These are phyloP conservation scores for Xylariaceae sp. DNA, from an alignment of 2,329 filamentous ascomycete genomes.

Conservation along the genomic window DNA sequence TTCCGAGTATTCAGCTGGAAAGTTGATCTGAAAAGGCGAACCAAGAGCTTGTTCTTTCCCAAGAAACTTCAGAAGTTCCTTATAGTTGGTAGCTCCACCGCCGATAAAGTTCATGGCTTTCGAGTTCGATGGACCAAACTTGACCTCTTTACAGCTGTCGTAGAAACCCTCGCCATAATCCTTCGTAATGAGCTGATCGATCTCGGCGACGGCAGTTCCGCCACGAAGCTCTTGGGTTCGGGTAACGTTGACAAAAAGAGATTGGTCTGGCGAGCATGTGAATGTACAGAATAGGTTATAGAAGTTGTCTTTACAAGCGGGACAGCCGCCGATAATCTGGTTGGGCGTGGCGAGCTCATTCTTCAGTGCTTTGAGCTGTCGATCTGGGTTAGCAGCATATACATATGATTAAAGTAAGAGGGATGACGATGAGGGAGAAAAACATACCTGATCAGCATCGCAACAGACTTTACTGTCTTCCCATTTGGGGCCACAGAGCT, in stretches of 20 bases:
- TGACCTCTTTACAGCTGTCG: conserved; percentile 97
- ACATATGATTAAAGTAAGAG: not conserved
- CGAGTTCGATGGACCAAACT: conserved; percentile 90
- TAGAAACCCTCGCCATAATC: conserved; percentile 86
- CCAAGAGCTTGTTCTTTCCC: conserved; percentile 88
- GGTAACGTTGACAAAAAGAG: conserved; percentile 90
- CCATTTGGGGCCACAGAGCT: conserved; percentile 87
- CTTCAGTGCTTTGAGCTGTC: conserved; percentile 70
- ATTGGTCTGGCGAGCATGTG: conserved; percentile 95
- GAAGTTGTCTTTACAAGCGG: conserved; percentile 97
- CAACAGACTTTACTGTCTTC: conserved; percentile 80
- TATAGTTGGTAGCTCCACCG: conserved; percentile 87
- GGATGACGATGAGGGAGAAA: not conserved
- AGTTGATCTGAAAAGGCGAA: conserved; percentile 98
- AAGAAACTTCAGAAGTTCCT: conserved; percentile 81
- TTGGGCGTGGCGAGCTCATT: conserved; percentile 83
- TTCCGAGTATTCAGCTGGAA: conserved; percentile 60
- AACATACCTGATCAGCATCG: conserved; percentile 65
- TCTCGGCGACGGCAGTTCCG: conserved; percentile 67
- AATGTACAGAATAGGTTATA: conserved; percentile 98
- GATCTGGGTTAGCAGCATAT: conserved; percentile 15
- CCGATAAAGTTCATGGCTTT: conserved; percentile 96
- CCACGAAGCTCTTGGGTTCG: conserved; percentile 58
- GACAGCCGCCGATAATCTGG: conserved; percentile 85
- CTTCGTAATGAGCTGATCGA: conserved; percentile 84